Evolutionary conservation across 225 moss, liverwort and hornwort genomes (phyloP).

Genomic region (Polytrichum commune): DNA sequence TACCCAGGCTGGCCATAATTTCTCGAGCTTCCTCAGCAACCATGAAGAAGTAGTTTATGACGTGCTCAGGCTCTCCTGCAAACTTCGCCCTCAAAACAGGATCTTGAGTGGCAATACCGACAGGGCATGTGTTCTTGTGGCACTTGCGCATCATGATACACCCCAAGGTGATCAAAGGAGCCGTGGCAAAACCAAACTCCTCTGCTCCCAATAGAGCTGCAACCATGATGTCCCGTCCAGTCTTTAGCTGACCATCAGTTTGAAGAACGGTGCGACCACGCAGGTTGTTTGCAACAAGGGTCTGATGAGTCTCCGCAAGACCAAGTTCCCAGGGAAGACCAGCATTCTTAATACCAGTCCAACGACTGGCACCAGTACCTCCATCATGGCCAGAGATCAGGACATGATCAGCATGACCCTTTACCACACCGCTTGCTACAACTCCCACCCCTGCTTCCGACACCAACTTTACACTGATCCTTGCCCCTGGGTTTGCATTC

Average conservation of each 20-base stretch:
- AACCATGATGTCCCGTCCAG: slow-evolving; percentile 65
- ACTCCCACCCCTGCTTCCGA: slow-evolving; percentile 80
- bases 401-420: slow-evolving; percentile 77
- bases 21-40: slow-evolving; percentile 75
- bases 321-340: slow-evolving; percentile 81
- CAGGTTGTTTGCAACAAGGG: slow-evolving; percentile 63
- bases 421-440: slow-evolving; percentile 75
- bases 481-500: slow-evolving; percentile 72
- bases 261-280: slow-evolving; percentile 63
- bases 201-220: slow-evolving; percentile 77
- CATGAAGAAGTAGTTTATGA: slow-evolving; percentile 75
- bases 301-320: slow-evolving; percentile 74
- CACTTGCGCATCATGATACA: slow-evolving; percentile 90
- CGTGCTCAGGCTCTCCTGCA: slow-evolving; percentile 65
- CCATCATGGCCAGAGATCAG: slow-evolving; percentile 81
- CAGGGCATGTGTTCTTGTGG: slow-evolving; percentile 77
- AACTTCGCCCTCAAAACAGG: slow-evolving; percentile 68
- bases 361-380: slow-evolving; percentile 73
- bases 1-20: slow-evolving; percentile 64
- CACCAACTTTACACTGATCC: slow-evolving; percentile 79
- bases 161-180: slow-evolving; percentile 71
- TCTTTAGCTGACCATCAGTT: slow-evolving; percentile 73
- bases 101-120: slow-evolving; percentile 75
- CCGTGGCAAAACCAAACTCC: slow-evolving; percentile 75
- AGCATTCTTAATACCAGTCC: slow-evolving; percentile 80